These are phyloP conservation scores for Pythium aphanidermatum DNA, from an alignment of 352 stramenopile genomes.

Conservation along the genomic window DNA sequence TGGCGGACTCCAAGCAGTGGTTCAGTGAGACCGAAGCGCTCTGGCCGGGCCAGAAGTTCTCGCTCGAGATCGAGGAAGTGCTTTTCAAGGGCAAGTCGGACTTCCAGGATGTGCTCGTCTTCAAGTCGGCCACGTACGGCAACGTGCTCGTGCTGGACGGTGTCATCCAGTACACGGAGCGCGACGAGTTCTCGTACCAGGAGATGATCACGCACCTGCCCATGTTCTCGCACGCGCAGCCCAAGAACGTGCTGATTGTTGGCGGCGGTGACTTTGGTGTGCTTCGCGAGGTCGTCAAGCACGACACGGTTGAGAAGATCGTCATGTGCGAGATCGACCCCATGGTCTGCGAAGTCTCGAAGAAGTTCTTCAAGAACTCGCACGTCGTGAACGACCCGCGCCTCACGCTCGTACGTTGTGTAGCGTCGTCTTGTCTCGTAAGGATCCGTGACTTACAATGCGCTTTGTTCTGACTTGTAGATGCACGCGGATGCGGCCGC, in stretches of 20 bases:
- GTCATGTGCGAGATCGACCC: constrained; percentile 99
- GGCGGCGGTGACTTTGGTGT: constrained; percentile 98
- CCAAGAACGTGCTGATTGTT: constrained; percentile 96
- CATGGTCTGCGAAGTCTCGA: constrained; percentile 95
- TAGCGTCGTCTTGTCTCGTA: no score
- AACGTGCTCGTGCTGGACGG: constrained; percentile 98
- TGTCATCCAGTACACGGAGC: constrained; percentile 98
- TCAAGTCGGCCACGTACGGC: constrained; percentile 96
- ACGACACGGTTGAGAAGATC: constrained; percentile 93
- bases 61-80: constrained; percentile 90
- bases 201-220: constrained; percentile 99
- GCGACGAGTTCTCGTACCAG: constrained; percentile 99
- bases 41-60: constrained; percentile 92
- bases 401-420: constrained; percentile 83
- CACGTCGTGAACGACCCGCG: constrained; percentile 95
- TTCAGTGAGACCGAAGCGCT: constrained; percentile 95
- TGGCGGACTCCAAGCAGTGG: constrained; percentile 75
- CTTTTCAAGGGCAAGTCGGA: constrained; percentile 96
- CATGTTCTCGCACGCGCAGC: constrained; percentile 93
- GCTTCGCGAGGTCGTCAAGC: constrained; percentile 93
- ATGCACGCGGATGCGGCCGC: constrained; percentile 89
- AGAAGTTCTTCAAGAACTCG: constrained; percentile 89
- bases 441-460: constrained; percentile 10
- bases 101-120: constrained; percentile 98
- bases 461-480: constrained; percentile 21